Conservation (phyloP, 1,284 basidiomycete species). For the Trametes versicolor region DNA sequence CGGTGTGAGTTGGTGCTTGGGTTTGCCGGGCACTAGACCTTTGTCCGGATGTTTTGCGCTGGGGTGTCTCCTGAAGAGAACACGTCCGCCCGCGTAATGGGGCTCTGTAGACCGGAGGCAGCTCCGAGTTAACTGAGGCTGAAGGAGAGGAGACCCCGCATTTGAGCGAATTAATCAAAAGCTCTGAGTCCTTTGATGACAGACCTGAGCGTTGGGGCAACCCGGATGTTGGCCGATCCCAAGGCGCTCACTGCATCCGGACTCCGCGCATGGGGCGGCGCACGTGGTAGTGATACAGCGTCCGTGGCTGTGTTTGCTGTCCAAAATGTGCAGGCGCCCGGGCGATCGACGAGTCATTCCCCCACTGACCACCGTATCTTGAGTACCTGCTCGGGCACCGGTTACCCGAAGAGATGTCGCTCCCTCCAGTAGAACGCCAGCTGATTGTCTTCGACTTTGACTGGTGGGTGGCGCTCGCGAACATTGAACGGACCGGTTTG, state of each 20-base stretch:
- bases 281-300: not conserved
- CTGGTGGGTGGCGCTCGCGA: constrained; percentile 66
- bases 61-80: too few species aligned
- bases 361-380: not conserved
- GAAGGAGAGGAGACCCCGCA: too few species aligned
- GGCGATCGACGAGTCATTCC: not conserved
- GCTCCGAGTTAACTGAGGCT: too few species aligned
- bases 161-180: too few species aligned
- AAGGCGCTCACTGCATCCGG: not conserved
- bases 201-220: too few species aligned
- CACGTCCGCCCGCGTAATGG: too few species aligned
- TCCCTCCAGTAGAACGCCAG: constrained; percentile 64
- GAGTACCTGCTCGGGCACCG: not conserved
- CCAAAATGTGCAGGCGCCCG: not conserved
- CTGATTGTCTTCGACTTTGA: constrained; percentile 98
- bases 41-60: too few species aligned
- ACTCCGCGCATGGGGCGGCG: not conserved
- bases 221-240: not conserved
- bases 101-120: too few species aligned
- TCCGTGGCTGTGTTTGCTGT: constrained; percentile 4
- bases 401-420: constrained; percentile 37
- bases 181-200: too few species aligned
- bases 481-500: not conserved
- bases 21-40: not conserved
- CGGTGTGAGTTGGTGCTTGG: not conserved